Percentiles rank a stretch among this genome's conserved stretches.
Conservation (phyloP, 169 alveolate species). For the Plasmodium yoelii region DNA sequence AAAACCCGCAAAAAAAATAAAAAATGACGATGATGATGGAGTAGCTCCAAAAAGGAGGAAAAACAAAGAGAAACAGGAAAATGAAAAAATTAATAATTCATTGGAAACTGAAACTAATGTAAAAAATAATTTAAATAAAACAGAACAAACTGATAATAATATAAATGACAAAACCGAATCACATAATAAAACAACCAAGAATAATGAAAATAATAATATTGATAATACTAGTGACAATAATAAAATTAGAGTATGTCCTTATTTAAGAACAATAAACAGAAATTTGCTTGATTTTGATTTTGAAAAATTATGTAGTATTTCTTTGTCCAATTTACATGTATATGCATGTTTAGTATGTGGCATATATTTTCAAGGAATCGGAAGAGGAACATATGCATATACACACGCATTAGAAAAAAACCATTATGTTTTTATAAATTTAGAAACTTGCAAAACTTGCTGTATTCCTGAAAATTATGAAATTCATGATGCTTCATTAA, state of each 20-base stretch:
- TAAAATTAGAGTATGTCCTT: conserved; percentile 92
- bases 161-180: not conserved
- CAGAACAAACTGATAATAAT: not conserved
- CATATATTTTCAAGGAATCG: conserved; percentile 96
- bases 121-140: not conserved
- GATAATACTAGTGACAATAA: not conserved
- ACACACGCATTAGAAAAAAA: conserved; percentile 96
- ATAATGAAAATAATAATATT: not conserved
- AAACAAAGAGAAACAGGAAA: not conserved
- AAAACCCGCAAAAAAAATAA: not conserved
- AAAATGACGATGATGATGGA: conserved; percentile 8
- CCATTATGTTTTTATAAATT: conserved; percentile 96
- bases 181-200: not conserved
- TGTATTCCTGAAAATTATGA: conserved; percentile 98
- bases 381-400: conserved; percentile 95
- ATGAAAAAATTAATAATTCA: not conserved
- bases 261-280: conserved; percentile 95
- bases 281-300: conserved; percentile 98
- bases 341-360: conserved; percentile 99
- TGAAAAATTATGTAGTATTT: conserved; percentile 97
- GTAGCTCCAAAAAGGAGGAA: conserved; percentile 7
- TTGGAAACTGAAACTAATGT: not conserved
- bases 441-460: conserved; percentile 91
- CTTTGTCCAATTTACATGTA: conserved; percentile 95
- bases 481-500: conserved; percentile 95